Conservation (phyloP, 805 yeast genomes). For the Hanseniaspora meyeri region DNA sequence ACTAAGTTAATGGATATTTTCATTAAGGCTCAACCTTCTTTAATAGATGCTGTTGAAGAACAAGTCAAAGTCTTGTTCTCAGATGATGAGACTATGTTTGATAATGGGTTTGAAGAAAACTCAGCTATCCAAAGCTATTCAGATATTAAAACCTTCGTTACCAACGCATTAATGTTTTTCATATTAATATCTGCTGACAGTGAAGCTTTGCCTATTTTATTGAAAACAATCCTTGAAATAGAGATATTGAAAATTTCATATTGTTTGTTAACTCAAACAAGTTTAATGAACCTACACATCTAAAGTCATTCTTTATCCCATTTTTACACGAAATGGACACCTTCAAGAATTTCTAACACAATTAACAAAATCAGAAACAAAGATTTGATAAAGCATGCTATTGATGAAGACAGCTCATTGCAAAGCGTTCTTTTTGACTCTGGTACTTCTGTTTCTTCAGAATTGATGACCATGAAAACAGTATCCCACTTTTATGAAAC, state of each 20-base stretch:
- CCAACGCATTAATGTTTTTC: not conserved
- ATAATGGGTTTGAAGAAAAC: too few species aligned
- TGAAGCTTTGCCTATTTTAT: not conserved
- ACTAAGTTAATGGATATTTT: not conserved
- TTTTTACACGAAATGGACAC: not conserved
- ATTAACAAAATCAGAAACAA: not conserved
- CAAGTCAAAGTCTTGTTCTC: not conserved
- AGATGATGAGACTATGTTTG: not conserved
- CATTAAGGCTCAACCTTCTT: not conserved
- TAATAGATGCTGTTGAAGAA: not conserved
- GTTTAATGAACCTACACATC: slow-evolving; percentile 1
- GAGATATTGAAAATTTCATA: slow-evolving; percentile 18
- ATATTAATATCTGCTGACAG: not conserved
- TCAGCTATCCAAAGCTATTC: not conserved
- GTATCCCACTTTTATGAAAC: not conserved
- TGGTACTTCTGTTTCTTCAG: not conserved
- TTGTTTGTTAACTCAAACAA: slow-evolving; percentile 17
- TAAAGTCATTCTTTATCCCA: not conserved
- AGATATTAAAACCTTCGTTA: not conserved
- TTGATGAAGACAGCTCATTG: not conserved
- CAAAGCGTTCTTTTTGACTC: not conserved
- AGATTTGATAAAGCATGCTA: not conserved
- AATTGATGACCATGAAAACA: not conserved
- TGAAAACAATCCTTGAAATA: not conserved
- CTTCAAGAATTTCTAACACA: not conserved